Conservation (phyloP, 495 filamentous ascomycete genomes). For the Penicillium waksmanii region DNA sequence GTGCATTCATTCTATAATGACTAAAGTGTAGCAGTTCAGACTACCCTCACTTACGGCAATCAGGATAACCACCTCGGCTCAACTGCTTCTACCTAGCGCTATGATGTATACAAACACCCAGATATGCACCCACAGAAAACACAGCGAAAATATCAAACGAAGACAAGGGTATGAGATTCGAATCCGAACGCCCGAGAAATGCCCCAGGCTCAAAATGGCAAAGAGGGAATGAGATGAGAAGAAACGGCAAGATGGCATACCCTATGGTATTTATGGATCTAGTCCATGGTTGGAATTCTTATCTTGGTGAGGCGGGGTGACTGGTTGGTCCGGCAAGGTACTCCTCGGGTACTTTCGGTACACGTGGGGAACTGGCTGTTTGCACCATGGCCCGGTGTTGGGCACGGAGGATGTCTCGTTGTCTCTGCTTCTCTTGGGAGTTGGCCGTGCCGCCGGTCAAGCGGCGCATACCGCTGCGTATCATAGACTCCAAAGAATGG, state of each 20-base stretch:
- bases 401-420: slow-evolving; percentile 59
- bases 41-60: too few species aligned
- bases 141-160: slow-evolving; percentile 15
- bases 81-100: neutral
- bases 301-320: slow-evolving; percentile 46
- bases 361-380: slow-evolving; percentile 55
- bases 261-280: neutral
- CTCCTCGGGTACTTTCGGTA: slow-evolving; percentile 66
- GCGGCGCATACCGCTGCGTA: slow-evolving; percentile 66
- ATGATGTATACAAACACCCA: slow-evolving; percentile 22
- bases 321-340: slow-evolving; percentile 49
- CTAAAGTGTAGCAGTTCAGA: too few species aligned
- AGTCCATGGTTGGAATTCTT: slow-evolving; percentile 1
- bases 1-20: too few species aligned
- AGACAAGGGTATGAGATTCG: slow-evolving; percentile 19
- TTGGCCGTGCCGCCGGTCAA: slow-evolving; percentile 63
- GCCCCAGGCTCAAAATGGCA: slow-evolving; percentile 17
- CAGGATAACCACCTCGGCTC: neutral
- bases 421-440: slow-evolving; percentile 60
- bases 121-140: slow-evolving; percentile 3
- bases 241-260: neutral
- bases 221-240: slow-evolving; percentile 5
- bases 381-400: slow-evolving; percentile 52
- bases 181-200: slow-evolving; percentile 30
- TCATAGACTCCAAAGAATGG: slow-evolving; percentile 70